A percentile compares a stretch with the other conserved stretches of the same genome.
phyloP scores from a whole-genome alignment of 1,284 basidiomycete species.

The Leccinum griseonigrum region DNA sequence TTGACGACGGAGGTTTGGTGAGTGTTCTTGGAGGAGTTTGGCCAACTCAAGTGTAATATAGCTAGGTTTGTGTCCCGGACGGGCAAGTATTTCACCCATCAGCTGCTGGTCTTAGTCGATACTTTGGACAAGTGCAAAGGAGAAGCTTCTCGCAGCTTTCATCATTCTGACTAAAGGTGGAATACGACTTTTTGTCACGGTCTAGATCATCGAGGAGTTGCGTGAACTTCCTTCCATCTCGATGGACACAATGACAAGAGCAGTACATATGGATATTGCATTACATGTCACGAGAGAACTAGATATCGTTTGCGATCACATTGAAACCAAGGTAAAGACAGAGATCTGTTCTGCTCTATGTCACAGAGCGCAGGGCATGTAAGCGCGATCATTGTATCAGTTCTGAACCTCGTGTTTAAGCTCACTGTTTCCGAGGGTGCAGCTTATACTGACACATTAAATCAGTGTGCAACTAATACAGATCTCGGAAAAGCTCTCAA shows the following conservation, averaged over 20 bases:
- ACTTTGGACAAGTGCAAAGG: constrained; percentile 12
- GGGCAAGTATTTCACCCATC: not conserved
- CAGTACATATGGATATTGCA: constrained; percentile 6
- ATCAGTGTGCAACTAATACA: constrained; percentile 5
- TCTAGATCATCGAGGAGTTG: constrained; percentile 6
- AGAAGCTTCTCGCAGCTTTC: constrained; percentile 4
- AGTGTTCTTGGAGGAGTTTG: not conserved
- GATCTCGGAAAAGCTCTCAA: constrained; percentile 7
- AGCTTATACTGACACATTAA: constrained; percentile 12
- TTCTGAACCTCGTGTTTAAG: not conserved
- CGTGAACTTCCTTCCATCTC: constrained; percentile 1
- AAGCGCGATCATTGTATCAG: not conserved
- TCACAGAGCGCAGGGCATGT: constrained; percentile 14
- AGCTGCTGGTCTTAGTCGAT: constrained; percentile 8
- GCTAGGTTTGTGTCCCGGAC: not conserved
- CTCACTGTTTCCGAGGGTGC: constrained; percentile 8
- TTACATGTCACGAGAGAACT: constrained; percentile 14
- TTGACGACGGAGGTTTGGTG: constrained; percentile 10
- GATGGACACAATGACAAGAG: constrained; percentile 5
- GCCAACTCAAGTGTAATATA: not conserved
- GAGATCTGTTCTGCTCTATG: constrained; percentile 7
- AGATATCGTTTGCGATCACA: constrained; percentile 2
- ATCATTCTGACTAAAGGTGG: not conserved
- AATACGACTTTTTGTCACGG: constrained; percentile 11
- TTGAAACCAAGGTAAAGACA: constrained; percentile 1